phyloP scores from a whole-genome alignment of 106 monocot genomes.

The Iris macrosiphon region DNA sequence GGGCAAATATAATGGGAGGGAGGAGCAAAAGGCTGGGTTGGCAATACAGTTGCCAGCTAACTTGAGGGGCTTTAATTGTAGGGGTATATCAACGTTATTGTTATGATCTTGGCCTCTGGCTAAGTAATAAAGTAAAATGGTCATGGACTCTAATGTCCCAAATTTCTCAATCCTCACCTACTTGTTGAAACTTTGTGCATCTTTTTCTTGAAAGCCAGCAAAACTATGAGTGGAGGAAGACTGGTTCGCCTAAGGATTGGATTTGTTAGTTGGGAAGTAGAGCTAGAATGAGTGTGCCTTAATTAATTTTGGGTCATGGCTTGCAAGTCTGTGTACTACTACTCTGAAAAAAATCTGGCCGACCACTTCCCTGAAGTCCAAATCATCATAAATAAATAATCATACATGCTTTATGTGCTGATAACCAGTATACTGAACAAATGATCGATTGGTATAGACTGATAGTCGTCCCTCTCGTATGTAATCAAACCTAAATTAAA shows the following conservation, averaged over 20 bases:
- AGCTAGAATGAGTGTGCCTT: background rate
- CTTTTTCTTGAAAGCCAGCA: too few relatives aligned
- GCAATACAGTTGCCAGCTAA: slow-evolving; percentile 26
- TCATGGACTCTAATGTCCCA: too few relatives aligned
- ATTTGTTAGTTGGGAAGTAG: slow-evolving; percentile 25
- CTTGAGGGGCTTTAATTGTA: slow-evolving; percentile 16
- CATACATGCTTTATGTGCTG: too few relatives aligned
- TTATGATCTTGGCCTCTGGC: background rate
- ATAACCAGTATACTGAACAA: too few relatives aligned
- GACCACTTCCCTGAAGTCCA: too few relatives aligned
- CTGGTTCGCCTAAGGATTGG: background rate
- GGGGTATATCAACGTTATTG: background rate
- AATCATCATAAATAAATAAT: too few relatives aligned
- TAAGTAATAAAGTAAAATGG: slow-evolving; percentile 2
- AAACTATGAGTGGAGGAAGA: background rate
- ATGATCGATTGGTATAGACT: too few relatives aligned
- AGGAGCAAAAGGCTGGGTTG: slow-evolving; percentile 2
- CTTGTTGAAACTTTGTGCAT: too few relatives aligned
- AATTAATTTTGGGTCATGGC: background rate
- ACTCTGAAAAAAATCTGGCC: background rate
- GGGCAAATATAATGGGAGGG: background rate
- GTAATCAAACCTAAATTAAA: too few relatives aligned
- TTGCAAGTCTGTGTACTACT: background rate
- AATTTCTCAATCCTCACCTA: too few relatives aligned
- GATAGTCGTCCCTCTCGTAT: too few relatives aligned